These are phyloP conservation scores for Fusarium ramigenum DNA, from an alignment of 2,329 filamentous ascomycete species.

Conservation along the genomic window DNA sequence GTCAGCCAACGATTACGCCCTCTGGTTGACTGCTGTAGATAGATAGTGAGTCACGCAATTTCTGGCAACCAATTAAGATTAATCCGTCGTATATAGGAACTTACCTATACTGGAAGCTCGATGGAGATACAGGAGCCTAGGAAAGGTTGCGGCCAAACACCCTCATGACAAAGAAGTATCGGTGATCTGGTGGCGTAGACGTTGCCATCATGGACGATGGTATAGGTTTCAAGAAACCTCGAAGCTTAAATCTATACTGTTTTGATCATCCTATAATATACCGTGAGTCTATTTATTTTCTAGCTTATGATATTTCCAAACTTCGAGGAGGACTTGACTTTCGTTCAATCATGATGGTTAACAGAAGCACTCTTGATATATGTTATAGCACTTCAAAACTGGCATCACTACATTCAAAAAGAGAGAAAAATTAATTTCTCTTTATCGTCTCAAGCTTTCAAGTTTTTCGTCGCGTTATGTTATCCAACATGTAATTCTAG, in stretches of 20 bases:
- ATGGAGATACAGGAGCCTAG: neutral
- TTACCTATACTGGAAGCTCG: neutral
- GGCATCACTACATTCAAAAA: neutral
- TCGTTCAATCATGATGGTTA: neutral
- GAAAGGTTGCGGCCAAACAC: neutral
- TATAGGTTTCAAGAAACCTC: neutral
- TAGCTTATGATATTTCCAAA: neutral
- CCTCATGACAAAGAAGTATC: neutral
- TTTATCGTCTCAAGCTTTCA: accelerated
- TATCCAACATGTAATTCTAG: too few species aligned
- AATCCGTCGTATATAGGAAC: neutral
- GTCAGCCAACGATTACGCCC: constrained; percentile 1
- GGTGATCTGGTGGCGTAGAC: neutral
- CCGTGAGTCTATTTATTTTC: too few species aligned
- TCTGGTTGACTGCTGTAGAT: neutral
- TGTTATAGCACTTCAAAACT: too few species aligned
- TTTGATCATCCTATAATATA: neutral
- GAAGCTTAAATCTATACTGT: neutral
- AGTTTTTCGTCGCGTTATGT: accelerated
- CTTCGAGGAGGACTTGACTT: neutral
- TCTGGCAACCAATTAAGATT: neutral
- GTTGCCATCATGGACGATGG: neutral
- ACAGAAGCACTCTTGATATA: too few species aligned
- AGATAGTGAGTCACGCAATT: neutral
- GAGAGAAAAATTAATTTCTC: neutral